Evolutionary conservation across 371 early-diverging fungal species (phyloP), one percentile per base, ranked within the genome.

Genomic region (Mucor indicus): DNA sequence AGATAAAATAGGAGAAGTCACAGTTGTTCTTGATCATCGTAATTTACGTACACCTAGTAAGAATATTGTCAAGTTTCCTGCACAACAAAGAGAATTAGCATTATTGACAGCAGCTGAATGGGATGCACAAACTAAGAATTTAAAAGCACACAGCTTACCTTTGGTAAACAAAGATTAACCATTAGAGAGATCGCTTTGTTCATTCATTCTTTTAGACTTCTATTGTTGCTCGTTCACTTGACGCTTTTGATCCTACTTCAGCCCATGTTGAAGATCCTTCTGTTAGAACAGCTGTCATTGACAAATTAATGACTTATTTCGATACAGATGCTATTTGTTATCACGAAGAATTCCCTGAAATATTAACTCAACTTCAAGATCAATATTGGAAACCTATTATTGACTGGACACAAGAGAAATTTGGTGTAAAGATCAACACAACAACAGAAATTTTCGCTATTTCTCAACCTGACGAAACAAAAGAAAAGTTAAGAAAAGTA

Each of bases 251-350:
- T 38, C 67, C 70, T 16, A n/a, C n/a, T n/a, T n/a, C n/a, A n/a
- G 32, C 38, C 8, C 30, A 38, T 12, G 46, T 67, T 12, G 62
- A 64, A 37, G 68, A 70, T 38, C 51, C 62, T 11, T 59, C 51
- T 2, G 55, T 72, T 1, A 81, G 90, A 37, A 37, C 62, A 15
- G 81, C 85, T 15, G 91, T 89, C 13, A 77, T 93, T 52, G 79
- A 84, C 31, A 84, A 85, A 44, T 64, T 95, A 44, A 72, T 89
- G 53, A 70, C 75, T 31, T 97, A 89, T 62, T 67, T 92, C 35
- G 86, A 94, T 48, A 93, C 93, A 0, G 98, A 97, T 65, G 81
- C 95, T 4, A 79, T 88, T 25, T 91, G 93, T 62, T 91, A 91
- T 46, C 89, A 85, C 53, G 91, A 92, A 59, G 77, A 78, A 27